Base-by-base conservation (phyloP, 1,139 yeast genomes). In the Candida albicans region DNA sequence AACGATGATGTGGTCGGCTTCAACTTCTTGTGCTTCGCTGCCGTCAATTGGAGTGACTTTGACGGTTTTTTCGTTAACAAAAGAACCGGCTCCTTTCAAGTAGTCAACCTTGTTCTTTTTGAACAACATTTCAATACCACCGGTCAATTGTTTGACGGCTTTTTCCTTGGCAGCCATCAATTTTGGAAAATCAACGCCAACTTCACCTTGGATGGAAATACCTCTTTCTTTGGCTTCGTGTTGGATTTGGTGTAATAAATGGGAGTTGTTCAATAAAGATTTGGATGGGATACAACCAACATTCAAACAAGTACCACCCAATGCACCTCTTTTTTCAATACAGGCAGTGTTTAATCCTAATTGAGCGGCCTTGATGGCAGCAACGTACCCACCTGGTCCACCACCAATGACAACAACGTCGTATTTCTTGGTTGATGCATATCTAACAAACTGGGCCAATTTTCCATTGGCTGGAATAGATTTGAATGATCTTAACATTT, bases 221-320 rank as follows among this genome's bases (percentile, higher is more conserved):
- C 99, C 99, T 69, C 99, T 84, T 57, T 75, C 70, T 58, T 79
- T 79, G 47, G 97, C 75, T 64, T 95, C 99, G 62, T 84, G 87
- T 66, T 82, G 75, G 67, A 93, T 85, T 66, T 84, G 87, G 67
- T 95, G 99, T 74, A 80, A 91, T 57, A 93, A 69, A 52, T 90
- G 97, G 26, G 98, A 87, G 77, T 93, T 95, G 82, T 93, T 93
- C 62, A 93, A 77, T 52, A 93, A 74, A 12, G 99, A 88, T 73
- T 95, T 95, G 54, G 99, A 93, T 49, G 99, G 99, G 60, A 95
- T 95, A 79, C 99, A 93, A 40, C 99, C 99, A 44, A 93, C 98
- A 68, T 93, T 93, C 61, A 93, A 75, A 79, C 99, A 95, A 43
- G 99, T 95, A 61, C 99, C 99, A 52, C 99, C 99, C 54, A 95